Conservation (phyloP, 2,329 filamentous ascomycete genomes). For the Fusarium incarnatum region DNA sequence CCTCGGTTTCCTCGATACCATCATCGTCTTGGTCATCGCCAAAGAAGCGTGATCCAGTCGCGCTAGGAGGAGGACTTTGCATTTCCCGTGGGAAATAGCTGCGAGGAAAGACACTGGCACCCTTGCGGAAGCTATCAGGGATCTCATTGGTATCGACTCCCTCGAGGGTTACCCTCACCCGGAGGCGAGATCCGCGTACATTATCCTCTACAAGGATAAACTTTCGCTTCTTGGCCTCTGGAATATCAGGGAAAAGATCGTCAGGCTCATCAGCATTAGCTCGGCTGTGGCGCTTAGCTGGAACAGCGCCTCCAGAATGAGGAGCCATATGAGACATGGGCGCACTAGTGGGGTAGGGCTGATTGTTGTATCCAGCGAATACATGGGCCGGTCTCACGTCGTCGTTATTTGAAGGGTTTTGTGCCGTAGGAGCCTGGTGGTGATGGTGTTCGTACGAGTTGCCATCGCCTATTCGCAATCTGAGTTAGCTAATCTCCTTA, state of each 20-base stretch:
- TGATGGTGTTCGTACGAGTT: constrained; percentile 75
- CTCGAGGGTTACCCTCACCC: constrained; percentile 93
- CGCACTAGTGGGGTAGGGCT: constrained; percentile 65
- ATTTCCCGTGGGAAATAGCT: constrained; percentile 95
- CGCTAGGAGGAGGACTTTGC: constrained; percentile 83
- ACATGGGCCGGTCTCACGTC: constrained; percentile 80
- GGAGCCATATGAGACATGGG: constrained; percentile 72
- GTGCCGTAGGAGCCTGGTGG: constrained; percentile 68
- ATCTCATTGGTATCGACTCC: constrained; percentile 95
- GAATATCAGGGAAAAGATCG: constrained; percentile 86
- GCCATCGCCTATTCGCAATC: constrained; percentile 65
- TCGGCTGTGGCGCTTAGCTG: constrained; percentile 52
- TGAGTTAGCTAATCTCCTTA: constrained; percentile 46
- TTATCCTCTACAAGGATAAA: constrained; percentile 96
- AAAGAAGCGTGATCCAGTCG: constrained; percentile 80
- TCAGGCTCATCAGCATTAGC: constrained; percentile 70
- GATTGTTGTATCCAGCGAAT: constrained; percentile 76
- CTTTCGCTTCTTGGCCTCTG: constrained; percentile 91
- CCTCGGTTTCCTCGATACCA: constrained; percentile 63
- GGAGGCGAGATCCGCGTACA: constrained; percentile 81
- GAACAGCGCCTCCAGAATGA: constrained; percentile 53
- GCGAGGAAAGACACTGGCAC: constrained; percentile 88
- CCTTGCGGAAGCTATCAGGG: constrained; percentile 92
- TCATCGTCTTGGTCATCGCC: constrained; percentile 72
- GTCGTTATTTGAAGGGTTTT: constrained; percentile 60